These are phyloP conservation scores for Dysphania ambrosioides DNA, from an alignment of 148 eudicot species.

Conservation along the genomic window DNA sequence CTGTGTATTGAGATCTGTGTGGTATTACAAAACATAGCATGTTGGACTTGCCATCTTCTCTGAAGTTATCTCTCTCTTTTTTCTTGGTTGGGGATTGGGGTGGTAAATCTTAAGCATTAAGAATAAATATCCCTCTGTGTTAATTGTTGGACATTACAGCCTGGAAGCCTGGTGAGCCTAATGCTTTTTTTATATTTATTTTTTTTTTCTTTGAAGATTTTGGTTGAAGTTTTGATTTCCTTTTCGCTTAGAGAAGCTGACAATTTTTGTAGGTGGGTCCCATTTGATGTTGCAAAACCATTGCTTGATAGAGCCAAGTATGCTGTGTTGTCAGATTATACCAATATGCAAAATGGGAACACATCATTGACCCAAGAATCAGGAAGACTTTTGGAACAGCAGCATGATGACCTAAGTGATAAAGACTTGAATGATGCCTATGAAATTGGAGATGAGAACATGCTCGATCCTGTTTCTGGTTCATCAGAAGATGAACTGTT, in stretches of 20 bases:
- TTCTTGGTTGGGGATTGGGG: too few relatives aligned
- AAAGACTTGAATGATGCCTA: conserved; percentile 54
- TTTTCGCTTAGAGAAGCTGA: conserved; percentile 15
- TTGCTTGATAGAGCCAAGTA: conserved; percentile 64
- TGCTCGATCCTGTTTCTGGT: conserved; percentile 48
- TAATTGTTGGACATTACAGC: not conserved
- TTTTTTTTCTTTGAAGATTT: not conserved
- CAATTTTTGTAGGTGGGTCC: conserved; percentile 66
- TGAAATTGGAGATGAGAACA: conserved; percentile 49
- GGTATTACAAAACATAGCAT: not conserved
- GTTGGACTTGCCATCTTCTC: not conserved
- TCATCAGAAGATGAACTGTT: conserved; percentile 61
- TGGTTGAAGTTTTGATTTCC: not conserved
- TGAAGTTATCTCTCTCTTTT: not conserved
- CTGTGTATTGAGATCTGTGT: not conserved
- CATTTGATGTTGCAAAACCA: conserved; percentile 54
- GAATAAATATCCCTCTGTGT: not conserved
- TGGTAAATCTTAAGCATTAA: conserved; percentile 2
- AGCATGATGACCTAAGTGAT: conserved; percentile 39
- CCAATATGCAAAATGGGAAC: conserved; percentile 37
- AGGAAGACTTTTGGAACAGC: conserved; percentile 39
- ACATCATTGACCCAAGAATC: conserved; percentile 18
- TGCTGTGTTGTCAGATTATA: conserved; percentile 62
- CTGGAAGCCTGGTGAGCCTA: not conserved
- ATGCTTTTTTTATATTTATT: too few relatives aligned